Percentiles rank a stretch among this genome's conserved stretches.
phyloP scores from a whole-genome alignment of 2,329 filamentous ascomycete genomes.

The Diplodia sapinea region DNA sequence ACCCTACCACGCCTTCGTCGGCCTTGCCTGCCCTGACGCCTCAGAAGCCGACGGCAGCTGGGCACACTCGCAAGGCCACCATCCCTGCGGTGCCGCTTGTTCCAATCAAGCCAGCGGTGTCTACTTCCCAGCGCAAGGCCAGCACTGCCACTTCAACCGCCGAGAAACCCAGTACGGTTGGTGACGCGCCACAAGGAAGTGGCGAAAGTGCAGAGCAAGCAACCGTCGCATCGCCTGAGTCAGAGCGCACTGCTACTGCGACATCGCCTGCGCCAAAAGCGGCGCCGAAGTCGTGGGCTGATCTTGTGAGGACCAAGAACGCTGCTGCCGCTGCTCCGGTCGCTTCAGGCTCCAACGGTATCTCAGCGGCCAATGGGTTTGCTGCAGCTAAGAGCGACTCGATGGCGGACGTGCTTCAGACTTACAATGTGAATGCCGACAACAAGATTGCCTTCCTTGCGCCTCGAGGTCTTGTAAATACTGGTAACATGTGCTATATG shows the following conservation, averaged over 20 bases:
- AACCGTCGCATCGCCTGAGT: slow-evolving; percentile 31
- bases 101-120: slow-evolving; percentile 53
- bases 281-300: slow-evolving; percentile 71
- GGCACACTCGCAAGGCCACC: slow-evolving; percentile 51
- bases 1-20: slow-evolving; percentile 63
- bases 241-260: slow-evolving; percentile 48
- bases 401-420: slow-evolving; percentile 76
- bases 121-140: slow-evolving; percentile 32
- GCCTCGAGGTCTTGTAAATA: slow-evolving; percentile 91
- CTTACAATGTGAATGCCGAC: slow-evolving; percentile 70
- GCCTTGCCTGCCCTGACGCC: slow-evolving; percentile 45
- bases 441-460: slow-evolving; percentile 82
- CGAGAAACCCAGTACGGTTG: slow-evolving; percentile 41
- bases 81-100: slow-evolving; percentile 60
- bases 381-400: slow-evolving; percentile 62
- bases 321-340: slow-evolving; percentile 39
- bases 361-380: slow-evolving; percentile 49
- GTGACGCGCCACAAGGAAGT: neutral
- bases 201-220: slow-evolving; percentile 33
- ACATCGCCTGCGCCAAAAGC: slow-evolving; percentile 51
- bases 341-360: slow-evolving; percentile 38
- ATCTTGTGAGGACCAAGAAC: slow-evolving; percentile 64
- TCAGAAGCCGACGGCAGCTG: slow-evolving; percentile 42
- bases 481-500: slow-evolving; percentile 99
- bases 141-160: slow-evolving; percentile 43